Conservation (phyloP, 768 basidiomycete genomes). For the Collybia mongolica region DNA sequence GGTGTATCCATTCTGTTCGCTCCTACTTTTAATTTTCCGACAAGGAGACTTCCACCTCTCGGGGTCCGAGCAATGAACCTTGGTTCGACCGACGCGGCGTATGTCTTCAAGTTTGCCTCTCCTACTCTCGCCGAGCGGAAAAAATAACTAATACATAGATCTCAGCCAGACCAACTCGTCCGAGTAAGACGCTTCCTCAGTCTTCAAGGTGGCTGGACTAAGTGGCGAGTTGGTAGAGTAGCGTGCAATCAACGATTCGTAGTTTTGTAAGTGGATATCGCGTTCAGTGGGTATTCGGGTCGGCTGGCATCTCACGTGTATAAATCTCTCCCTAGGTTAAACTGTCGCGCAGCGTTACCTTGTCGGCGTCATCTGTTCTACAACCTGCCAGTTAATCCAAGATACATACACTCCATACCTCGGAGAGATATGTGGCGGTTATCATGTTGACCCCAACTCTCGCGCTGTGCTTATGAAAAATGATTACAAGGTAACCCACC, state of each 20-base stretch:
- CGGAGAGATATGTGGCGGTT: too few relatives aligned
- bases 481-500: neutral
- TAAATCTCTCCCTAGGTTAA: neutral
- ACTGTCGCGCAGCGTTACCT: neutral
- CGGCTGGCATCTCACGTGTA: neutral
- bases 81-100: neutral
- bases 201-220: neutral
- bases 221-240: neutral
- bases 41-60: neutral
- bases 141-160: too few relatives aligned
- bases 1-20: neutral
- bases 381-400: too few relatives aligned
- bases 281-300: neutral
- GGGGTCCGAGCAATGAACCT: neutral
- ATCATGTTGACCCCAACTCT: too few relatives aligned
- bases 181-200: neutral
- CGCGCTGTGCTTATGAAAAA: too few relatives aligned
- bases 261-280: neutral
- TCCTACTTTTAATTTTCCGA: neutral
- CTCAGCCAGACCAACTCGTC: neutral
- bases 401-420: too few relatives aligned
- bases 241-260: neutral
- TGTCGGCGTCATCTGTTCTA: neutral
- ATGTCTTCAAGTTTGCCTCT: neutral
- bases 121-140: neutral